Evolutionary conservation across 176 grass and related monocot species (phyloP), one percentile per base, ranked within the genome.

Genomic region (Eleusine indica): DNA sequence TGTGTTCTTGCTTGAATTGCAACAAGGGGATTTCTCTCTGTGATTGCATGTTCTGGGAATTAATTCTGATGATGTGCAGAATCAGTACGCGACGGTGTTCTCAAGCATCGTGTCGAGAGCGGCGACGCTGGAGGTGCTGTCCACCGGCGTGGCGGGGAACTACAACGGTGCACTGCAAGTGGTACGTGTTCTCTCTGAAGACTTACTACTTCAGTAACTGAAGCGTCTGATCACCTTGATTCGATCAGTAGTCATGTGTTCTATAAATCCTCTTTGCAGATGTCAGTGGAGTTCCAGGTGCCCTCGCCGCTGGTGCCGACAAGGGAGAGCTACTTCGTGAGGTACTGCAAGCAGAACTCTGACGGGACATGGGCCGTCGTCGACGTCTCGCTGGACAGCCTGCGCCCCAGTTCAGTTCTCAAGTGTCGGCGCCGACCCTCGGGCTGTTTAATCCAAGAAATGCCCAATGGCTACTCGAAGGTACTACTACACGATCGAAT

Each of bases 221-320:
- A 25, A 62, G 22, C 60, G 9, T 63, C 25, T 25, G 9, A 22
- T 60, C 6, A 60, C 21, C 7, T 22, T 60, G 21, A 60, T 30
- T 1, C 30, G 46, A 30, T 9, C 2, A 16, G 30, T 39, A 16
- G 30, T 39, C 15, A 42, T 57, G 19, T 64, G 32, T 6, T 74
- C 5, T 22, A 39, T 54, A 9, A 13, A 40, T 0, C 39, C 29
- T 3, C 0, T 78, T 35, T 61, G 82, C 80, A 96, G 94, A 99
- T 99, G 91, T 94, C 97, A 30, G 97, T 94, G 13, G 97, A 99
- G 64, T 99, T 99, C 76, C 97, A 99, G 86, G 97, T 99, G 72
- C 91, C 97, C 1, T 96, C 97, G 14, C 97, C 97, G 3, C 86
- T 99, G 4, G 97, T 99, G 43, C 93, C 97, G 4, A 99, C 97